Evolutionary conservation across 495 filamentous ascomycete species (phyloP), one percentile per base, ranked within the genome.

Genomic region (Xylaria curta): DNA sequence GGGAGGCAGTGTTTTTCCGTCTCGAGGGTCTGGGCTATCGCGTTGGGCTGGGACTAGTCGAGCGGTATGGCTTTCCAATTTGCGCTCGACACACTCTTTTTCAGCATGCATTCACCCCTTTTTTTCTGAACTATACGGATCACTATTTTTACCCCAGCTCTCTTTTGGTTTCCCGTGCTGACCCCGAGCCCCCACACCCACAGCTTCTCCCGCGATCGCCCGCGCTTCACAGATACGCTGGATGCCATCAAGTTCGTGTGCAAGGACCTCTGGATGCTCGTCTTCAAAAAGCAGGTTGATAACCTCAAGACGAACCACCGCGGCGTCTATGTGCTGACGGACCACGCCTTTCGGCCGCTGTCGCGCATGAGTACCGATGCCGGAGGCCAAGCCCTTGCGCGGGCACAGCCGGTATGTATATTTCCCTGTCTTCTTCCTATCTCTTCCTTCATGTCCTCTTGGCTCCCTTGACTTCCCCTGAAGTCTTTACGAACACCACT

Each of bases 221-320:
- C 96, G 53, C 91, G 94, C 56, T 96, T 97, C 81, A 90, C 88
- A 33, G 93, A 96, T 81, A 93, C 93, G 42, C 87, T 97, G 26
- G 94, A 96, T 76, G 91, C 93, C 36, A 98, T 99, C 78, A 99
- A 99, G 81, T 98, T 98, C 78, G 87, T 98, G 44, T 99, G 96
- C 87, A 99, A 98, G 81, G 97, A 99, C 79, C 82, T 99, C 54
- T 99, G 96, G 96, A 93, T 89, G 61, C 86, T 97, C 51, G 87
- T 98, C 42, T 99, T 97, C 81, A 86, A 93, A 80, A 99, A 99
- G 82, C 96, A 98, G 81, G 91, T 98, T 75, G 96, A 99, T 80
- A 98, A 98, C 83, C 85, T 99, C 53, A 99, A 98, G 85, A 99
- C 96, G 17, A 99, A 99, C 80, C 96, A 99, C 79, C 88, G 96